These are phyloP conservation scores for Podila epicladia DNA, from an alignment of 192 early-diverging fungal species.

Conservation along the genomic window DNA sequence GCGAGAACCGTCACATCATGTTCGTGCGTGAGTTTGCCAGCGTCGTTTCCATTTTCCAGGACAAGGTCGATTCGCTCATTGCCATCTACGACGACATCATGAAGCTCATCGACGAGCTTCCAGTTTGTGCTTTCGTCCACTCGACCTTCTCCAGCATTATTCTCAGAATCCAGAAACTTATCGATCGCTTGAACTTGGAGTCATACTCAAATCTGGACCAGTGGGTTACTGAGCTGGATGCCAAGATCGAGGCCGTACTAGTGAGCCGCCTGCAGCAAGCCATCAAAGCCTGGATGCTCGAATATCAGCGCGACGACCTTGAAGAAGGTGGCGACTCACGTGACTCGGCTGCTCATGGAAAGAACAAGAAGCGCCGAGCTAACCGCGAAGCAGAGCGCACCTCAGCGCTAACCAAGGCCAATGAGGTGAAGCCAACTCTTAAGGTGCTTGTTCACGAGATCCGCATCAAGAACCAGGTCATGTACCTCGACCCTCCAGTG, in stretches of 20 bases:
- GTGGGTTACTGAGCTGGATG: conserved; percentile 89
- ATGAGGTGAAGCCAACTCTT: conserved; percentile 71
- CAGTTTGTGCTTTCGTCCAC: conserved; percentile 78
- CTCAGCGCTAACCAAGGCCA: conserved; percentile 27
- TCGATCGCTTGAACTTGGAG: conserved; percentile 95
- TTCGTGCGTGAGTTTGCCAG: conserved; percentile 97
- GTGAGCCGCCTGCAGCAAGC: conserved; percentile 78
- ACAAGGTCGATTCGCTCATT: conserved; percentile 90
- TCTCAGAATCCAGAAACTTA: conserved; percentile 86
- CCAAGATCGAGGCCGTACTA: conserved; percentile 81
- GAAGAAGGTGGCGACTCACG: conserved; percentile 58
- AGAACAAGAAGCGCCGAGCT: conserved; percentile 49
- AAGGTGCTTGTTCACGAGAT: conserved; percentile 86
- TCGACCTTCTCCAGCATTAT: conserved; percentile 75
- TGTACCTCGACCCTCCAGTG: conserved; percentile 96
- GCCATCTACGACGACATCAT: conserved; percentile 85
- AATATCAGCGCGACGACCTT: conserved; percentile 66
- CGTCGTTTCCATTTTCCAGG: conserved; percentile 92
- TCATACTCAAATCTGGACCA: conserved; percentile 92
- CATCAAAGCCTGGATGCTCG: conserved; percentile 76
- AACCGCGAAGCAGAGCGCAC: conserved; percentile 49
- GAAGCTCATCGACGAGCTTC: conserved; percentile 83
- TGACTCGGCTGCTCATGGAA: conserved; percentile 55
- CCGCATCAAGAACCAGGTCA: conserved; percentile 92
- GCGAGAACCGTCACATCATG: conserved; percentile 87